Base-by-base conservation (phyloP, 192 early-diverging fungal genomes). In the Podila minutissima region DNA sequence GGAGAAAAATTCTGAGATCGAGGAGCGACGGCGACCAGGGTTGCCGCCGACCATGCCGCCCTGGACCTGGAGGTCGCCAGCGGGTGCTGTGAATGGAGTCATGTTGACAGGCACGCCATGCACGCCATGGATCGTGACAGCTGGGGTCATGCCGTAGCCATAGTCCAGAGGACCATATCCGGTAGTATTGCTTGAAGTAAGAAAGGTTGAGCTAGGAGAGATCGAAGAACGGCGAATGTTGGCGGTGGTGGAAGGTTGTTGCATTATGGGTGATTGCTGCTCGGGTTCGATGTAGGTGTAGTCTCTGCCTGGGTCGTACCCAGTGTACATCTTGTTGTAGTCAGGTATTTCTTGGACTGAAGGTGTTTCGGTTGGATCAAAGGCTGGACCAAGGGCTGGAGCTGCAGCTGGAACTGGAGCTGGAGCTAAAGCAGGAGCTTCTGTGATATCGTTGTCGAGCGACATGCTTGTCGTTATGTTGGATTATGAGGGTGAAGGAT, bases 291-390 rank as follows among this genome's bases (percentile, higher is more conserved):
- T 46, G 55, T 69, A 46, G 8, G 35, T 22, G 17, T 31, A 31
- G 32, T 41, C 28, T 22, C 46, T 33, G 2, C 59, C 24, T 4
- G 31, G 51, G 32, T 58, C 51, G 68, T 70, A 46, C 11, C 41
- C 41, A 46, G 41, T 62, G 46, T 62, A 62, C 46, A 70, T 62
- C 46, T 62, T 70, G 31, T 70, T 70, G 68, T 70, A 70, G 48
- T 62, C 49, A n/a, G 59, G 53, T 29, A 59, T 55, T 22, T 68
- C 66, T 33, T 10, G 65, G 32, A 13, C n/a, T 38, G 20, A 20
- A 37, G 32, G 20, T 4, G 11, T 11, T 46, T 46, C 12, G 8
- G 15, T 46, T 46, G 41, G 41, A 46, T 8, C 9, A 37, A 37
- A 8, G 7, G 10, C 35, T 37, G 41, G 41, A 46, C 1, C 41